Base-by-base conservation (phyloP, 495 filamentous ascomycete genomes). In the Collariella sp. region DNA sequence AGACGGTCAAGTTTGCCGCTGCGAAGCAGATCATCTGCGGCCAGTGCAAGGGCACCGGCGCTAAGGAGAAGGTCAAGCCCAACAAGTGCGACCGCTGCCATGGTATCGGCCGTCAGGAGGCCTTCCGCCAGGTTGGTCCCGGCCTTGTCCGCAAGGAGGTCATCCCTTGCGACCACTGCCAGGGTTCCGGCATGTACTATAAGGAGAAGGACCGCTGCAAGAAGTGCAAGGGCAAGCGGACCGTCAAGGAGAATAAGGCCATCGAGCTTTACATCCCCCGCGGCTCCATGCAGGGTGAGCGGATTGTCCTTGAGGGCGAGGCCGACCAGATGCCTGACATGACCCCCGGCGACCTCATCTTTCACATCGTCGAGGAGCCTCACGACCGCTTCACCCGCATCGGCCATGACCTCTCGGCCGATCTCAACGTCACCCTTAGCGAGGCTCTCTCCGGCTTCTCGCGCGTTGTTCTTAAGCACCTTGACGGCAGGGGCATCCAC, bases 141-240 rank as follows among this genome's bases (percentile, higher is more conserved):
- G 85, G 85, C 54, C 78, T 96, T 56, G 79, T 93, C 40, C 88
- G 89, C 6, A 84, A 86, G 63, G 82, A 85, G 52, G 79, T 79
- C 7, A 78, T 86, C 15, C 62, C 79, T 13, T 98, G 93, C 72
- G 79, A 81, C 55, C 79, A 80, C 51, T 98, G 93, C 74, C 79
- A 80, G 49, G 89, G 89, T 13, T 80, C 84, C 13, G 93, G 93
- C 13, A 81, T 82, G 52, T 81, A 90, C 60, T 95, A 83, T 76
- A 86, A 86, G 69, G 88, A 93, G 58, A 96, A 96, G 75, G 93
- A 98, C 57, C 86, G 87, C 66, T 98, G 93, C 77, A 94, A 91
- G 77, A 96, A 94, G 76, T 98, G 94, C 80, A 96, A 96, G 72
- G 93, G 93, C 42, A 83, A 85, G 64, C 80, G 86, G 47, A 86